These are phyloP conservation scores for Beauveria brongniartii DNA, from an alignment of 2,329 filamentous ascomycete species.

Conservation along the genomic window DNA sequence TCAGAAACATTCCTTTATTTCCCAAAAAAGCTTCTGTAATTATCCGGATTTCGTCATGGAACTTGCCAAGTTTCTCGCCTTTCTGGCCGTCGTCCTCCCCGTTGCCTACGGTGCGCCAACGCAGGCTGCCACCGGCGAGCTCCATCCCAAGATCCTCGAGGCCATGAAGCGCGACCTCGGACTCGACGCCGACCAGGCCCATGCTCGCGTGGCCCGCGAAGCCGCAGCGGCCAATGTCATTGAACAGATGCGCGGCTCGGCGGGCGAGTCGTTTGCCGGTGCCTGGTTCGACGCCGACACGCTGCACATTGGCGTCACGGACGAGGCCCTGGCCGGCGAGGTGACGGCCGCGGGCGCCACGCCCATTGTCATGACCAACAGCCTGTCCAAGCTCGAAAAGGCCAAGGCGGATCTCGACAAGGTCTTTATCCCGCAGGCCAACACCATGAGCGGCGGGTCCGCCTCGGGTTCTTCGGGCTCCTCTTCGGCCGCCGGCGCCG, in stretches of 20 bases:
- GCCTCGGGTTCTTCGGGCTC: neutral
- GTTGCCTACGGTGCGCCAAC: constrained; percentile 32
- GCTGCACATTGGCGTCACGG: constrained; percentile 30
- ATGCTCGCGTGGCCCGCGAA: constrained; percentile 29
- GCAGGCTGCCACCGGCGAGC: constrained; percentile 21
- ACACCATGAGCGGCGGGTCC: constrained; percentile 16
- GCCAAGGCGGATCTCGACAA: constrained; percentile 35
- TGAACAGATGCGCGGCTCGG: constrained; percentile 23
- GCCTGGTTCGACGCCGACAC: constrained; percentile 30
- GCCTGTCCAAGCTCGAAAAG: constrained; percentile 30
- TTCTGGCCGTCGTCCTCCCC: constrained; percentile 30
- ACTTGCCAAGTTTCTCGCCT: constrained; percentile 29
- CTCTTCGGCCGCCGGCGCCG: constrained; percentile 13
- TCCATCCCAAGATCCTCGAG: constrained; percentile 32
- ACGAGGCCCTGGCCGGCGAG: constrained; percentile 26
- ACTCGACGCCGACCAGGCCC: constrained; percentile 29
- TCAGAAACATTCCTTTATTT: too few relatives aligned
- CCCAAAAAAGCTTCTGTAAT: too few relatives aligned
- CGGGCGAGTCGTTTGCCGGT: constrained; percentile 28
- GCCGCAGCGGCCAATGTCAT: constrained; percentile 21
- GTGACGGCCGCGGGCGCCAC: constrained; percentile 29
- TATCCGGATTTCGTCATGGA: constrained; percentile 21
- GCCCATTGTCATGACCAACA: constrained; percentile 24
- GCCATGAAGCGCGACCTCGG: constrained; percentile 36
- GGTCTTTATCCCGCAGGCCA: constrained; percentile 26